Evolutionary conservation across 805 yeast genomes (phyloP), one percentile per base, ranked within the genome.

Genomic region (Candida dajiaensis): DNA sequence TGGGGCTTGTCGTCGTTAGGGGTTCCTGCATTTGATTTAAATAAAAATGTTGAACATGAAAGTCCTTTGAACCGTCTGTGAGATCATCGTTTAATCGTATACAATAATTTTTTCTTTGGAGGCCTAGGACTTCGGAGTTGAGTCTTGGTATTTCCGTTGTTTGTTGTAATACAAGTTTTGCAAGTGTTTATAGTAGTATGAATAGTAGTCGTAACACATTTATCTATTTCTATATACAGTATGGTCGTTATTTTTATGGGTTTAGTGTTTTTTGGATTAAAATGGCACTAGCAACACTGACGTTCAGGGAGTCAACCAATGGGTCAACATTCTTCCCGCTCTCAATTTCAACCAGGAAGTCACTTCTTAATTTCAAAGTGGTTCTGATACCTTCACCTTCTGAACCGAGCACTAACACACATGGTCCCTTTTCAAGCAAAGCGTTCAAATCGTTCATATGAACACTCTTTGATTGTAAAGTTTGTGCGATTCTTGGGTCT

Each of bases 371-470:
- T 50, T 78, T 68, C 53, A 89, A 57, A 40, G 79, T 76, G 8
- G 83, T 83, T 44, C 96, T 71, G 22, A 89, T 78, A 33, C 97
- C 97, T 6, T 70, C 71, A 10, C 95, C 95, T 65, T 89, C 97
- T 42, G 89, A 84, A 12, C 97, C 97, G 42, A 90, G 68, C 1
- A 89, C 85, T 43, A 89, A 65, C 50, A 90, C 57, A 33, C 79
- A 74, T 0, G 97, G 97, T 1, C 73, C 62, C 11, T 68, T 56
- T 3, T 65, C 62, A 33, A 80, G 59, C 33, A 82, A 54, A 0
- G 63, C 64, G 1, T 66, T 56, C 43, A 88, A 64, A 22, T 77
- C 77, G 3, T 63, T 64, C 13, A 68, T 50, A 10, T 66, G 72
- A 16, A 79, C 50, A 23, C 51, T 57, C 52, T 71, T 71, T 40